Conservation (phyloP, 2,329 filamentous ascomycete species). For the Ilyonectria robusta region DNA sequence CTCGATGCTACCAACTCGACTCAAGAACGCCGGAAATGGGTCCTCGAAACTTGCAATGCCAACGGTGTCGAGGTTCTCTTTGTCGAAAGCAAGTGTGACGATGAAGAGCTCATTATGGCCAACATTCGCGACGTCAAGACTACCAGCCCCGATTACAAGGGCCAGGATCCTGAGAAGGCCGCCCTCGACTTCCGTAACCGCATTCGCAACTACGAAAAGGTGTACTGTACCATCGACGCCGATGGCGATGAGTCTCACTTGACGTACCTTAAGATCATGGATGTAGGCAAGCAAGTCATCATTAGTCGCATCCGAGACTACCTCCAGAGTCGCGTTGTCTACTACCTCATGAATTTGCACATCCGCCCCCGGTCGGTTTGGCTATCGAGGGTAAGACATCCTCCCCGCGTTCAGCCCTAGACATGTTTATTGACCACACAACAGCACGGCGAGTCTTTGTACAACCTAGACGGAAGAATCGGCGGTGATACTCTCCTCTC, state of each 20-base stretch:
- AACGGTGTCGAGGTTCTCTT: constrained; percentile 92
- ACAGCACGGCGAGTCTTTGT: constrained; percentile 94
- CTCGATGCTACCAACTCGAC: constrained; percentile 98
- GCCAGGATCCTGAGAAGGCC: constrained; percentile 92
- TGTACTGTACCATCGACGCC: constrained; percentile 93
- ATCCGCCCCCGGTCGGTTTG: constrained; percentile 97
- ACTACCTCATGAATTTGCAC: constrained; percentile 98
- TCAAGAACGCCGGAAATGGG: constrained; percentile 90
- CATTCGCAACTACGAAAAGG: constrained; percentile 97
- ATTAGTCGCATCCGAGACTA: constrained; percentile 99
- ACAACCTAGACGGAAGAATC: constrained; percentile 91
- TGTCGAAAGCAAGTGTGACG: constrained; percentile 96
- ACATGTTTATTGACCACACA: constrained; percentile 20
- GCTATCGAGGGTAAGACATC: constrained; percentile 83
- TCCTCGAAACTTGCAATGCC: constrained; percentile 81
- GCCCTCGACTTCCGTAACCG: constrained; percentile 93
- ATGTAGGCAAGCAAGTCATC: constrained; percentile 95
- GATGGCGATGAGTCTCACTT: constrained; percentile 84
- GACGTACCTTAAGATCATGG: constrained; percentile 97
- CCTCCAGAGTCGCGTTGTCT: constrained; percentile 94
- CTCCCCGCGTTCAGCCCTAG: not conserved
- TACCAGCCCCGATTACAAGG: constrained; percentile 93
- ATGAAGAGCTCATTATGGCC: constrained; percentile 96
- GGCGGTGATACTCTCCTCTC: constrained; percentile 93
- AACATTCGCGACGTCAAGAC: constrained; percentile 99